Base-by-base conservation (phyloP, 106 monocot species). In the Phalaenopsis equestris region DNA sequence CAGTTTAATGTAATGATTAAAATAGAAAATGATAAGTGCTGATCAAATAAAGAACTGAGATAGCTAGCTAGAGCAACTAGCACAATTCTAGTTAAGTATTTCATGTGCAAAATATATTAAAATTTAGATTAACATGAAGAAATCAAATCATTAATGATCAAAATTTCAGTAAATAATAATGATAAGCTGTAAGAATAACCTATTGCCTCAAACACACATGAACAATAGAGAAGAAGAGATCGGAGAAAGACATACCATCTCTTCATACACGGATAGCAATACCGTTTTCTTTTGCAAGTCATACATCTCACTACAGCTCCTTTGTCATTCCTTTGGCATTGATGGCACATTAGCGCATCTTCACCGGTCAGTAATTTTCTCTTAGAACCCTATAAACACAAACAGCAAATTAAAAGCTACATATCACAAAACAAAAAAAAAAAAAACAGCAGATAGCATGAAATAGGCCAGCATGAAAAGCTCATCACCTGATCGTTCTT, bases 251-350 rank as follows among this genome's bases (percentile, higher is more conserved):
- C 65, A 79, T 24, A 86, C 86, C 86, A 86, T n/a, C 83, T 79
- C 15, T 41, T 56, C 9, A 86, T 77, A 79, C 86, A 86, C 0
- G 76, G 41, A 5, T 77, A 46, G 36, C 86, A 86, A 56, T 45
- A 86, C 1, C 86, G 82, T 58, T 86, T 86, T 39, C 4, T 86
- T 42, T 70, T 48, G 83, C 86, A 86, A 6, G 21, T 14, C 56
- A 41, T 56, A 56, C 86, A 86, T 17, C 80, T 43, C 19, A 86
- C 75, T 0, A 86, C 82, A 80, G 67, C 80, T 21, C 86, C 86
- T 18, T 83, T 86, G 76, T 86, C 86, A 77, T 86, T 86, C 39
- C 86, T 79, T 75, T 83, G 86, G 47, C 86, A 85, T 56, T 85
- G 85, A 78, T 85, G 85, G 74, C 85, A 85, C 85, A 85, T 87